These are phyloP conservation scores for Solanum piurae DNA, from an alignment of 257 asterid species.

Conservation along the genomic window DNA sequence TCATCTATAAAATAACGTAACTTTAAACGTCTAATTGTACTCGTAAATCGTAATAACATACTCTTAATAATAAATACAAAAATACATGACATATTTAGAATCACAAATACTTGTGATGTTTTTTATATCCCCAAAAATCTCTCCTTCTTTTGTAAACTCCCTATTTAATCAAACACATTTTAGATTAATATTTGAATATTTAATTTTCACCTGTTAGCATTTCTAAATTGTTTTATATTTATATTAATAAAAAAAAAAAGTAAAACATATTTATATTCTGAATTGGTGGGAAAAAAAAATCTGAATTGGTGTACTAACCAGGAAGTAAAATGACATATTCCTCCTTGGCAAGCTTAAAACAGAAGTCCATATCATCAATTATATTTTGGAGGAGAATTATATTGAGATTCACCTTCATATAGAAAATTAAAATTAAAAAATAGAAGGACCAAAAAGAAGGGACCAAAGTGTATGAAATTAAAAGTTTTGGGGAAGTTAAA, in stretches of 20 bases:
- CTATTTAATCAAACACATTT: not conserved
- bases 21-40: not conserved
- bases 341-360: slow-evolving; percentile 68
- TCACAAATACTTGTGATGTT: not conserved
- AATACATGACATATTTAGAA: not conserved
- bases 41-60: not conserved
- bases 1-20: not conserved
- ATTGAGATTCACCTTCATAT: slow-evolving; percentile 47
- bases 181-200: not conserved
- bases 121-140: not conserved
- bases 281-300: not conserved
- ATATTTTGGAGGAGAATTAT: slow-evolving; percentile 40
- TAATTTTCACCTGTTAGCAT: not conserved
- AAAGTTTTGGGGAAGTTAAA: not conserved
- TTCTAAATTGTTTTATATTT: not conserved
- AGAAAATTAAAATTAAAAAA: not conserved
- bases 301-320: slow-evolving; percentile 25
- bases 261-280: not conserved
- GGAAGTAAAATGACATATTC: slow-evolving; percentile 77
- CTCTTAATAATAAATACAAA: not conserved
- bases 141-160: not conserved
- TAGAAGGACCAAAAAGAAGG: not conserved
- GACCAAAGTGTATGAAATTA: not conserved
- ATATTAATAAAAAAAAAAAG: not conserved
- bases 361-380: slow-evolving; percentile 58